Percentiles rank a stretch among this genome's conserved stretches.
phyloP scores from a whole-genome alignment of 2,329 filamentous ascomycete species.

The Fusarium penzigii region DNA sequence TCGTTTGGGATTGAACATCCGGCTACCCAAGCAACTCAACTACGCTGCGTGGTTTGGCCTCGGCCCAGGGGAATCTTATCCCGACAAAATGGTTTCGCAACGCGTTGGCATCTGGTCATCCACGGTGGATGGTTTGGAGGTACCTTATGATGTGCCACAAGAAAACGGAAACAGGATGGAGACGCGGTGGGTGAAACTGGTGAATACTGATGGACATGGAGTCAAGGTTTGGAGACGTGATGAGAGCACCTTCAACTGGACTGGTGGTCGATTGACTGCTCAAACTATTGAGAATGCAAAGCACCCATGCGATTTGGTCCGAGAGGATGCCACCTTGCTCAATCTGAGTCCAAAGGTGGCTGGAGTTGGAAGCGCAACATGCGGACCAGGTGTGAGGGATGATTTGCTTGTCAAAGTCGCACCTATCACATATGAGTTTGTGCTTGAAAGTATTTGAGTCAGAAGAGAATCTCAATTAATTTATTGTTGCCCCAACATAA shows the following conservation, averaged over 20 bases:
- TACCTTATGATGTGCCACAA: not conserved
- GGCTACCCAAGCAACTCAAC: not conserved
- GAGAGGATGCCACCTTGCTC: not conserved
- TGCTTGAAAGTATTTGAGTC: too few relatives aligned
- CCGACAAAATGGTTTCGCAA: not conserved
- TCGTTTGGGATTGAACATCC: not conserved
- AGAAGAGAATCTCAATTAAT: too few relatives aligned
- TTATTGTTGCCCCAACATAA: too few relatives aligned
- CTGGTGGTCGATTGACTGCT: not conserved
- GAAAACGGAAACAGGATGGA: slow-evolving; percentile 1
- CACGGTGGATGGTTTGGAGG: not conserved
- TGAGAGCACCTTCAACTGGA: not conserved
- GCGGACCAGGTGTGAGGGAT: not conserved
- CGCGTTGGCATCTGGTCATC: not conserved
- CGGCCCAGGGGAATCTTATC: not conserved
- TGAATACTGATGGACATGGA: too few relatives aligned
- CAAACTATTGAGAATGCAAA: not conserved
- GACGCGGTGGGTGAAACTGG: not conserved
- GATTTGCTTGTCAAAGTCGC: too few relatives aligned
- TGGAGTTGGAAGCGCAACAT: not conserved
- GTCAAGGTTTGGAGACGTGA: not conserved
- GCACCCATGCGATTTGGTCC: not conserved
- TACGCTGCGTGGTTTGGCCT: not conserved
- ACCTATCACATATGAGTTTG: too few relatives aligned
- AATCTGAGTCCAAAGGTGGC: not conserved